Base-by-base conservation (phyloP, 2,329 filamentous ascomycete species). In the Trichophyton mentagrophytes region DNA sequence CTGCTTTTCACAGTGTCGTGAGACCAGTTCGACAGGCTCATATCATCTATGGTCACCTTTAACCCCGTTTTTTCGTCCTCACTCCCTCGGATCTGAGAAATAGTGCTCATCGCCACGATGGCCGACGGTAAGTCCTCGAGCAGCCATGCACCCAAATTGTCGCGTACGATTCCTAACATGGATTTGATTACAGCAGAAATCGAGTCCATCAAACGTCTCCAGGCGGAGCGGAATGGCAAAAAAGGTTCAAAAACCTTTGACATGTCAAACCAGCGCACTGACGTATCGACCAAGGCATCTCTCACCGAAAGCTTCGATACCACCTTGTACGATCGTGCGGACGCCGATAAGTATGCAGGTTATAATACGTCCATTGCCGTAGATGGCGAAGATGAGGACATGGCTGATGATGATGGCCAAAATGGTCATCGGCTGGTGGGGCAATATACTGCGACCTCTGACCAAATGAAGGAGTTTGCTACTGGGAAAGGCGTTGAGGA, bases 401-500 rank as follows among this genome's bases (percentile, higher is more conserved):
- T 87, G 69, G 86, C 88, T 62, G 89, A 90, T 83, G 88, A 86
- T 73, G 88, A 86, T 73, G 84, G 77, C 61, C 87, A 88, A 72
- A 85, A 79, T n/a, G 78, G 88, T 67, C 84, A 87, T 69, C 84
- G 89, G 63, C 80, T 99, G 63, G 87, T 96, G 38, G 92, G 91
- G 65, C 93, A 97, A 75, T 99, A 99, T 76, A 99, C 93, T 40
- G 93, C 93, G 27, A 92, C 90, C 44, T 87, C 84, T 67, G 85
- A 88, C 58, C 90, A 96, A 76, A 91, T 99, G 71, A 89, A 96
- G 71, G 93, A 99, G 76, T 95, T 96, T 75, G 86, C 92, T 25
- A 85, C 84, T 60, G 91, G 91, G 60, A 80, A 82, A 64, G 91
- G 89, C 49, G 89, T 92, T 27, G 92, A 95, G 72, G 92, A 96